phyloP scores from a whole-genome alignment of 2,329 filamentous ascomycete species.

The Dactylellina haptotyla region DNA sequence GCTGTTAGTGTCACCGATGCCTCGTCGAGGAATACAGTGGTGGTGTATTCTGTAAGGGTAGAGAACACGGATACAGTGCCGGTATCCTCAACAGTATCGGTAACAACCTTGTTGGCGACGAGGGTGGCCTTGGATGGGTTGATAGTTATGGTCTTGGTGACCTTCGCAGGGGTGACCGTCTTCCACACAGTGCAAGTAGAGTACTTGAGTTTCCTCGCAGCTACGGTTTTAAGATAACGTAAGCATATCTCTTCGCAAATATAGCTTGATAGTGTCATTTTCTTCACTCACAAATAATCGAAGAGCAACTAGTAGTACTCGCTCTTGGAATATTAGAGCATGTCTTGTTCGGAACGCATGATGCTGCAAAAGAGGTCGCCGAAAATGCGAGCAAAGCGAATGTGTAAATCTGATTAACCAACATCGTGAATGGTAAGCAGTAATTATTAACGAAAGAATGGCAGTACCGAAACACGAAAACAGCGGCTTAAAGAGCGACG shows the following conservation, averaged over 20 bases:
- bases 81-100: neutral
- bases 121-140: slow-evolving; percentile 18
- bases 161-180: slow-evolving; percentile 15
- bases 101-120: neutral
- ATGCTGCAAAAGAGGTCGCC: slow-evolving; percentile 21
- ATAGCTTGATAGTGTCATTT: too few species aligned
- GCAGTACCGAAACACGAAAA: too few species aligned
- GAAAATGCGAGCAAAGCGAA: slow-evolving; percentile 29
- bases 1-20: slow-evolving; percentile 8
- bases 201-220: slow-evolving; percentile 31
- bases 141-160: slow-evolving; percentile 20
- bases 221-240: slow-evolving; percentile 17
- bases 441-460: too few species aligned
- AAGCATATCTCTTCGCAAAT: too few species aligned
- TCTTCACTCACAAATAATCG: slow-evolving; percentile 17
- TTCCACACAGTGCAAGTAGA: slow-evolving; percentile 39
- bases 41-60: slow-evolving; percentile 32
- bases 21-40: slow-evolving; percentile 29
- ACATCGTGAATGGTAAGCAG: slow-evolving; percentile 22
- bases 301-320: slow-evolving; percentile 16
- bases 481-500: too few species aligned
- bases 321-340: slow-evolving; percentile 23
- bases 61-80: slow-evolving; percentile 23
- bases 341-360: slow-evolving; percentile 18
- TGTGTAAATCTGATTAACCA: slow-evolving; percentile 34